Evolutionary conservation across 768 basidiomycete species (phyloP).

Genomic region (Tricholoma terreum): DNA sequence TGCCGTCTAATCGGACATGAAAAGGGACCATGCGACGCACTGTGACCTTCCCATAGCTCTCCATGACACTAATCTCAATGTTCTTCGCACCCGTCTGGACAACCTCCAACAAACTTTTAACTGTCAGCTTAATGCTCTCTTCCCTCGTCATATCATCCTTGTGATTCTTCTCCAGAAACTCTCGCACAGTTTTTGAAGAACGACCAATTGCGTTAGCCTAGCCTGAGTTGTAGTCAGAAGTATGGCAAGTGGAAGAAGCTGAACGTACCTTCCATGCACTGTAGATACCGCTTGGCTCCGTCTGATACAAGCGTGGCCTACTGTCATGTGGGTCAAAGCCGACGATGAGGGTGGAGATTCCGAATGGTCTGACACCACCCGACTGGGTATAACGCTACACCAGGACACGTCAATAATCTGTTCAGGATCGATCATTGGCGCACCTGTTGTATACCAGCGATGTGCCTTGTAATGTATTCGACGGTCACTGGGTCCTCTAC

Average conservation of each 20-base stretch:
- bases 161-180: conserved; percentile 98
- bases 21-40: conserved; percentile 40
- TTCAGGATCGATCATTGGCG: conserved; percentile 11
- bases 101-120: conserved; percentile 94
- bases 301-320: conserved; percentile 88
- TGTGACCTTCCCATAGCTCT: conserved; percentile 88
- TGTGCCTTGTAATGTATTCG: conserved; percentile 97
- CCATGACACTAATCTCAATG: conserved; percentile 98
- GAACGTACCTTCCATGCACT: conserved; percentile 90
- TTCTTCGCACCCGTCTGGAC: conserved; percentile 99
- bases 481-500: conserved; percentile 98
- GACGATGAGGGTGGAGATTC: conserved; percentile 93
- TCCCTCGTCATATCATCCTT: conserved; percentile 86
- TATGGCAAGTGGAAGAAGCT: conserved; percentile 1
- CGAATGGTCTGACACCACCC: conserved; percentile 97
- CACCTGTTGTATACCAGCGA: conserved; percentile 99
- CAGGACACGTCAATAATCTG: neutral
- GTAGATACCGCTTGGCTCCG: conserved; percentile 97
- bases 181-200: conserved; percentile 96
- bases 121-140: conserved; percentile 90
- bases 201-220: conserved; percentile 98
- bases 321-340: conserved; percentile 95
- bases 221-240: neutral
- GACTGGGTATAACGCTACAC: conserved; percentile 95
- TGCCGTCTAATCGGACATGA: neutral